These are phyloP conservation scores for Clavulina sp. DNA, from an alignment of 768 basidiomycete genomes.

Conservation along the genomic window DNA sequence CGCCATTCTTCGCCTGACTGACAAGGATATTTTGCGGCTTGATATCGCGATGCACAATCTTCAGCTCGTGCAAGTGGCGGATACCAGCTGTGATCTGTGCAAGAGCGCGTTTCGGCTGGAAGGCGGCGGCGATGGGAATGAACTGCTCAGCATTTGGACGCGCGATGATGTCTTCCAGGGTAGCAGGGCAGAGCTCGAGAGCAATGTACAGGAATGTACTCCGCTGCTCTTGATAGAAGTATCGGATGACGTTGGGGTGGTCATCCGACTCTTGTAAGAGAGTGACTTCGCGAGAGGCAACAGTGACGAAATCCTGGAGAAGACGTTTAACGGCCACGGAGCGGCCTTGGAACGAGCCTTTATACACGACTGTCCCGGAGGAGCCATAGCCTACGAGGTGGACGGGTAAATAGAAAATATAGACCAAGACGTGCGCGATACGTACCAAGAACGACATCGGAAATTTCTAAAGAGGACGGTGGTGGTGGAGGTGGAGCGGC, in stretches of 20 bases:
- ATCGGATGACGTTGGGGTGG: conserved; percentile 95
- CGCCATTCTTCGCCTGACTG: conserved; percentile 44
- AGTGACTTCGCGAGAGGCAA: conserved; percentile 84
- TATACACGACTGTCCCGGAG: conserved; percentile 89
- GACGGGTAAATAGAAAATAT: conserved; percentile 6
- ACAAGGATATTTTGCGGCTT: conserved; percentile 97
- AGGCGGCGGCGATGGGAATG: conserved; percentile 57
- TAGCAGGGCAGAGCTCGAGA: conserved; percentile 83
- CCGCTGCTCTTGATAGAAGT: conserved; percentile 92
- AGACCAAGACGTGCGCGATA: background rate
- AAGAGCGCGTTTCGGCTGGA: conserved; percentile 79
- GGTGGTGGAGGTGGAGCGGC: background rate
- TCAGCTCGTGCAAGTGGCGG: conserved; percentile 46
- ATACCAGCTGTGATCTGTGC: conserved; percentile 76
- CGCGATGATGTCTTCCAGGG: conserved; percentile 75
- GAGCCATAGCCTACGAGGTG: conserved; percentile 67
- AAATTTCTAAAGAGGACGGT: conserved; percentile 42
- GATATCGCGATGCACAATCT: conserved; percentile 49
- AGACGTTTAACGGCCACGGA: conserved; percentile 98
- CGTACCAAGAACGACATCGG: conserved; percentile 59
- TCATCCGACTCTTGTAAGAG: conserved; percentile 94
- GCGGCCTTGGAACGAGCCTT: conserved; percentile 89
- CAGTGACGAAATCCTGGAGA: conserved; percentile 85
- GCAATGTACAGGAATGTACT: conserved; percentile 95
- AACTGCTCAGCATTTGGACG: conserved; percentile 53